These are phyloP conservation scores for Pilasporangium apinafurcum DNA, from an alignment of 352 stramenopile genomes.

Conservation along the genomic window DNA sequence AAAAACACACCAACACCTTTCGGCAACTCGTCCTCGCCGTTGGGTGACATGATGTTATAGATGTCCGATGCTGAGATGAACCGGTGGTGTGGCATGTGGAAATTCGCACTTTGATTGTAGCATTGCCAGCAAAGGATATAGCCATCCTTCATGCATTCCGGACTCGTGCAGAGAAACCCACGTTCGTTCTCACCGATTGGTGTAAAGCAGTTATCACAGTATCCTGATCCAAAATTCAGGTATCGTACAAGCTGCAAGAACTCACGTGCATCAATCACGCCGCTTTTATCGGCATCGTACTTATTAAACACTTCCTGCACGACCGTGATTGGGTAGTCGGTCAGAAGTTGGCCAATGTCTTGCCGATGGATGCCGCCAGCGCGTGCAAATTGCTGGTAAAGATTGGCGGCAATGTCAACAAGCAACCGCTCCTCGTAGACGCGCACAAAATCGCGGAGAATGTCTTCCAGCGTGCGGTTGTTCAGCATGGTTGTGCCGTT, in stretches of 20 bases:
- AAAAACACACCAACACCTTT: slow-evolving; percentile 26
- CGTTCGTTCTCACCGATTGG: slow-evolving; percentile 27
- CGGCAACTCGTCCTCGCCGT: slow-evolving; percentile 18
- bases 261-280: slow-evolving; percentile 21
- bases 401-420: slow-evolving; percentile 25
- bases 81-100: slow-evolving; percentile 15
- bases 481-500: too few species aligned
- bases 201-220: slow-evolving; percentile 29
- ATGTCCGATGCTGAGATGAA: slow-evolving; percentile 24
- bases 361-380: slow-evolving; percentile 20
- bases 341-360: slow-evolving; percentile 21
- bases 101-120: slow-evolving; percentile 17
- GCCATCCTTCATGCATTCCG: too few species aligned
- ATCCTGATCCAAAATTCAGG: slow-evolving; percentile 35
- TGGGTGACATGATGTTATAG: slow-evolving; percentile 16
- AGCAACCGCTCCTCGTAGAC: slow-evolving; percentile 29
- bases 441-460: slow-evolving; percentile 20
- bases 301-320: slow-evolving; percentile 20
- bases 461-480: slow-evolving; percentile 19
- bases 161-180: slow-evolving; percentile 9
- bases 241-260: slow-evolving; percentile 34
- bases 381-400: slow-evolving; percentile 23
- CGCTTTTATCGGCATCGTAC: slow-evolving; percentile 20
- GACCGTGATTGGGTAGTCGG: slow-evolving; percentile 19
- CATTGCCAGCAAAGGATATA: slow-evolving; percentile 27